Percentiles rank a stretch among this genome's conserved stretches.
phyloP scores from a whole-genome alignment of 2,329 filamentous ascomycete species.

The Helotiales sp. region DNA sequence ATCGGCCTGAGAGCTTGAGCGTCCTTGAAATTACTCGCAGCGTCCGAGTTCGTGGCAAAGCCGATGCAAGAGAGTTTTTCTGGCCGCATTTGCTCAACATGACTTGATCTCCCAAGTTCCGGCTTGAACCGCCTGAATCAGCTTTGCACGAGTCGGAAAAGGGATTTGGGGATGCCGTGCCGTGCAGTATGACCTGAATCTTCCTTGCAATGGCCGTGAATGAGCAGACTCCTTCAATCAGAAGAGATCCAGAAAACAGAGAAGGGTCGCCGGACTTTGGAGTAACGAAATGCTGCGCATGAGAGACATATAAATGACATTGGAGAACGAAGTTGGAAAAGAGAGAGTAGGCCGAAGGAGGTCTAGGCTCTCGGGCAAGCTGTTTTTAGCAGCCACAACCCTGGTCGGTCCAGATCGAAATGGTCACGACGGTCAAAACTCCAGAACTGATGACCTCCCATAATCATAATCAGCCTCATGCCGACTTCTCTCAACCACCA shows the following conservation, averaged over 20 bases:
- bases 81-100: not conserved
- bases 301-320: not conserved
- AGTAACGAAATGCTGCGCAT: not conserved
- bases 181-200: not conserved
- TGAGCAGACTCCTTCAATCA: not conserved
- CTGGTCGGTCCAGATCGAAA: not conserved
- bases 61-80: not conserved
- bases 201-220: not conserved
- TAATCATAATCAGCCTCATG: conserved; percentile 3
- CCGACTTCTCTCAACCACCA: not conserved
- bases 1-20: too few relatives aligned
- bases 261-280: not conserved
- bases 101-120: not conserved
- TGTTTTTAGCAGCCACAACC: not conserved
- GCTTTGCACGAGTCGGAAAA: not conserved
- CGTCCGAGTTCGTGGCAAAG: not conserved
- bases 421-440: conserved; percentile 1
- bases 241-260: not conserved
- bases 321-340: not conserved
- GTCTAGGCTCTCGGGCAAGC: not conserved
- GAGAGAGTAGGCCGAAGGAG: not conserved
- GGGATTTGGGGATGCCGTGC: not conserved
- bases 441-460: not conserved
- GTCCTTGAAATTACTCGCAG: too few relatives aligned
- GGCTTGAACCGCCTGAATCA: not conserved